Evolutionary conservation across 192 early-diverging fungal genomes (phyloP), one percentile per base, ranked within the genome.

Genomic region (Lunasporangiospora selenospora): DNA sequence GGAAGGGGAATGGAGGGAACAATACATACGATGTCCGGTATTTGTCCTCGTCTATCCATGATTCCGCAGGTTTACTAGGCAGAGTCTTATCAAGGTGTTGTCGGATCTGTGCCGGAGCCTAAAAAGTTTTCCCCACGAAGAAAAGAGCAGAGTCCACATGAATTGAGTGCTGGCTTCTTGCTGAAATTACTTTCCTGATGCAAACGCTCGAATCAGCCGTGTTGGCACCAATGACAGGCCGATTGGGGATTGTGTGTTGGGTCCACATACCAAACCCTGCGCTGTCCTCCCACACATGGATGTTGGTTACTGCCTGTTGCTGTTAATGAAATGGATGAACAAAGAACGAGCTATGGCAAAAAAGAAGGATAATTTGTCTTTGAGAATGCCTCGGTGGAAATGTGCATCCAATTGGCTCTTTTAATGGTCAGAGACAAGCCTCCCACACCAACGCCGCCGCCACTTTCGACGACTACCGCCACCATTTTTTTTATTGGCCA

Each of bases 221-320:
- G 26, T 30, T n/a, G 15, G n/a, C 34, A 13, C n/a, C 0, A 24
- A 18, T 11, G 13, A 21, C 7, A 19, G 13, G 23, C 8, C 6
- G 9, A 33, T 39, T 38, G 34, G 18, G 18, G 34, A 21, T 19
- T n/a, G 15, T 19, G 31, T 21, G 33, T 19, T 23, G 21, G 26
- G 33, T 15, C 6, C 7, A 29, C 40, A 31, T 63, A 73, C 69
- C 54, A 73, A 18, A 19, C 69, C 69, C 29, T 73, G 69, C 6
- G 61, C 69, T 27, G 69, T 73, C 32, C 69, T 62, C 18, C 69
- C 69, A 43, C 69, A 73, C 69, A 73, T 73, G 23, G 24, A 2
- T 6, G 45, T 39, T 26, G 13, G 13, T 42, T n/a, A n/a, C n/a
- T n/a, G n/a, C n/a, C n/a, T n/a, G n/a, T n/a, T n/a, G n/a, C n/a